Percentiles rank a stretch among this genome's conserved stretches.
These are phyloP conservation scores for Pyrus betulifolia DNA, from an alignment of 306 rosid genomes.

Conservation along the genomic window DNA sequence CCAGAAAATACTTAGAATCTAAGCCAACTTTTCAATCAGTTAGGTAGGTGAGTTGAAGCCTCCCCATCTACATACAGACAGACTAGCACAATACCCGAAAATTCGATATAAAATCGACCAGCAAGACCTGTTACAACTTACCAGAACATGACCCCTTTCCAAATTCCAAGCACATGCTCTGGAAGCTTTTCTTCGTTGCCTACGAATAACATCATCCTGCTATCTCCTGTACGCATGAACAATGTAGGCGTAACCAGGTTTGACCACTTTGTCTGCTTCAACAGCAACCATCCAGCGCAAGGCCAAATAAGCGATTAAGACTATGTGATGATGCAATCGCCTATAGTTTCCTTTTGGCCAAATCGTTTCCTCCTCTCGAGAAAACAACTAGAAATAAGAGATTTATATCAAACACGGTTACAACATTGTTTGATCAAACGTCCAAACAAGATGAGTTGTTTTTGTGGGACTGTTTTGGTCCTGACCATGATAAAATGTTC, in stretches of 20 bases:
- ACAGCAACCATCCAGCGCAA: not conserved
- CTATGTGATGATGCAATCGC: not conserved
- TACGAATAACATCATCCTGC: not conserved
- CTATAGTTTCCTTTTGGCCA: not conserved
- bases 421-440: not conserved
- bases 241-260: not conserved
- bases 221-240: not conserved
- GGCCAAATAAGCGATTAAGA: not conserved
- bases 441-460: not conserved
- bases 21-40: conserved; percentile 45
- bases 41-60: conserved; percentile 52
- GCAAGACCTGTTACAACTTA: not conserved
- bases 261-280: not conserved
- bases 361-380: not conserved
- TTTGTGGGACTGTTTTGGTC: not conserved
- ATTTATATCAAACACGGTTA: not conserved
- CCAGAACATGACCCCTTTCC: not conserved
- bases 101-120: not conserved
- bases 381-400: not conserved
- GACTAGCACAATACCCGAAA: not conserved
- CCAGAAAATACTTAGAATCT: conserved; percentile 23
- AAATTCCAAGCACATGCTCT: not conserved
- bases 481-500: not conserved
- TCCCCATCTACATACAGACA: conserved; percentile 32
- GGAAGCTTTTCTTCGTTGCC: not conserved